Base-by-base conservation (phyloP, 2,329 filamentous ascomycete genomes). In the Phoma herbarum region DNA sequence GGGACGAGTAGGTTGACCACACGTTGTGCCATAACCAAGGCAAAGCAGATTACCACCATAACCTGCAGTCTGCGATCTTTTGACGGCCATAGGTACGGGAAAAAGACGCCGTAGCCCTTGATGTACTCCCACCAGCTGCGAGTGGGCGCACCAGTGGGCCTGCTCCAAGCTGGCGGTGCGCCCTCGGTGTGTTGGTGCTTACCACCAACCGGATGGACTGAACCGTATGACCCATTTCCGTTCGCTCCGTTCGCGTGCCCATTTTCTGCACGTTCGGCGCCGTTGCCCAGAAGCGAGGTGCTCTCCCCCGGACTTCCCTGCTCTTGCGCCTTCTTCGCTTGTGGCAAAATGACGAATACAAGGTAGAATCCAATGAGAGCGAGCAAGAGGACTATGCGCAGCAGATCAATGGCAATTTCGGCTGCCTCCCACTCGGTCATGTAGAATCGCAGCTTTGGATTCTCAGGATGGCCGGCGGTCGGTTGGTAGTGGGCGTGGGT, bases 121-220 rank as follows among this genome's bases (percentile, higher is more conserved):
- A 97, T 82, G 76, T 99, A 99, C 74, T 98, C 93, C 88, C 91
- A 96, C 95, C 95, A 99, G 51, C 89, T 95, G 66, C 91, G 92
- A 67, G 91, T 90, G 2, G 92, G 93, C 9, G 92, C 86, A 64
- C 92, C 94, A 35, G 90, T 90, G 2, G 93, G 93, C 67, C 94
- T 90, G 76, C 96, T 96, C 83, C 96, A 98, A 6, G 91, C 92
- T 10, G 90, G 88, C 23, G 87, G 86, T 50, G 87, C 85, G 57
- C 92, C 89, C 61, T 83, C 77, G 22, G 82, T 75, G 63, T 81
- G 77, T 47, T 79, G 60, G 53, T 81, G 73, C 61, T 80, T 79
- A 65, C 77, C 76, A 64, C 81, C 72, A 11, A 70, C 78, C 11
- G 75, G 71, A 35, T 74, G 67, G 6, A 81, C 79, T 29, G 84